Base-by-base conservation (phyloP, 805 yeast species). In the Starmera dryadoides region DNA sequence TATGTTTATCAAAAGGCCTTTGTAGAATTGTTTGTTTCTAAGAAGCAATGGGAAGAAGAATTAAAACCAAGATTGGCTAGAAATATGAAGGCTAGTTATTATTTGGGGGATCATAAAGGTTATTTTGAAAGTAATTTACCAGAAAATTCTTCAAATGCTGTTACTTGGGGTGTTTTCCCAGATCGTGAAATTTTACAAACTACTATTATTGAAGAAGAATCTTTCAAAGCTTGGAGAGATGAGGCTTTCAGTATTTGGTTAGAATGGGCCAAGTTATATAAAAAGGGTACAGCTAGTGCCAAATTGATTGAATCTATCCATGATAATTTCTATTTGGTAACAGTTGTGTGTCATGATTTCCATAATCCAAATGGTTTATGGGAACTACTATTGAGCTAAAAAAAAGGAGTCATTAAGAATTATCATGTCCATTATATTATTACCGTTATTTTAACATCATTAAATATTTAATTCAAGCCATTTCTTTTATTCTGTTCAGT, bases 131-230 rank as follows among this genome's bases (percentile, higher is more conserved):
- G 93, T 2, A 87, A 83, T 49, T 62, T 81, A 53, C 67, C 68
- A 1, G 56, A 66, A 1, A 68, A 63, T 17, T 56, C 75, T 26
- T 79, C 87, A 33, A 82, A 81, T 46, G 95, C 93, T 21, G 94
- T 93, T 8, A 93, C 98, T 1, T 93, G 98, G 98, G 98, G 98
- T 45, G 95, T 85, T 3, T 91, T 93, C 71, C 95, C 95, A 7
- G 81, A 81, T 59, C 77, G 88, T 46, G 96, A 87, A 55, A 81
- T 88, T 29, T 75, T 87, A 29, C 97, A 89, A 60, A 85, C 97
- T 0, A 93, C 98, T 0, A 82, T 89, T 44, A 80, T 93, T 41
- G 96, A 89, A 55, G 84, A 79, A 49, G 96, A 88, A 50, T 86
- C 97, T 2, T 91, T 93, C 66, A 75, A 76, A 48, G 96, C 96